These are phyloP conservation scores for Ogataea chonburiensis DNA, from an alignment of 805 yeast species.

Conservation along the genomic window DNA sequence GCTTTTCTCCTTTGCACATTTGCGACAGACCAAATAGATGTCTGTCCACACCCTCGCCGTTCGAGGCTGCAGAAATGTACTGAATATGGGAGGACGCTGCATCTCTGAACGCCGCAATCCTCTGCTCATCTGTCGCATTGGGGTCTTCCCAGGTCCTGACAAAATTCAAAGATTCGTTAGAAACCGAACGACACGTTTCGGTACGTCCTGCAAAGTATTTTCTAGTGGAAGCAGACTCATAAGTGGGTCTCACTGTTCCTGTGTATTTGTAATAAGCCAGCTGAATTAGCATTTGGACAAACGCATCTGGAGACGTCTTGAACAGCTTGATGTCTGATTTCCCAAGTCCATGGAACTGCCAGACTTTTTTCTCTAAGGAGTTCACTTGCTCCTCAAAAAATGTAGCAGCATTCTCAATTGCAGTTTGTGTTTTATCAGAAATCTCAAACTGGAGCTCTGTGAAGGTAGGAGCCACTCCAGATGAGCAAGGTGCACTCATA, in stretches of 20 bases:
- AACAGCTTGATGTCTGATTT: slow-evolving; percentile 80
- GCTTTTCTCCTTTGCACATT: slow-evolving; percentile 59
- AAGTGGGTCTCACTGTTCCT: slow-evolving; percentile 83
- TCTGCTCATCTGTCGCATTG: slow-evolving; percentile 48
- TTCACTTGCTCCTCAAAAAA: slow-evolving; percentile 55
- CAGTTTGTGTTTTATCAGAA: slow-evolving; percentile 46
- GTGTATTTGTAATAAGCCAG: slow-evolving; percentile 83
- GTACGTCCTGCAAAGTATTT: slow-evolving; percentile 88
- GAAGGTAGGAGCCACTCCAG: slow-evolving; percentile 12
- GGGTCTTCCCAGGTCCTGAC: slow-evolving; percentile 72
- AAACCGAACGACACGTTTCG: slow-evolving; percentile 86
- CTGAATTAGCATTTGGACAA: slow-evolving; percentile 86
- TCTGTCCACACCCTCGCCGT: slow-evolving; percentile 89
- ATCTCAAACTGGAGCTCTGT: slow-evolving; percentile 55
- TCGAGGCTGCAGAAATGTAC: slow-evolving; percentile 74
- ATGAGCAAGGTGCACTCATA: slow-evolving; percentile 16
- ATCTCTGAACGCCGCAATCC: slow-evolving; percentile 63
- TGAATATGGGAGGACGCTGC: slow-evolving; percentile 74
- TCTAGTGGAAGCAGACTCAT: slow-evolving; percentile 95
- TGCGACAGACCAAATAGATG: slow-evolving; percentile 88
- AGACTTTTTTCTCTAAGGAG: slow-evolving; percentile 71
- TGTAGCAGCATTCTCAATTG: slow-evolving; percentile 54
- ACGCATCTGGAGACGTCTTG: slow-evolving; percentile 91
- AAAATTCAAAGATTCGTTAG: slow-evolving; percentile 65
- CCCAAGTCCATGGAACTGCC: slow-evolving; percentile 83